A percentile compares a stretch with the other conserved stretches of the same genome.
These are phyloP conservation scores for Venturia carpophila DNA, from an alignment of 2,329 filamentous ascomycete genomes.

Conservation along the genomic window DNA sequence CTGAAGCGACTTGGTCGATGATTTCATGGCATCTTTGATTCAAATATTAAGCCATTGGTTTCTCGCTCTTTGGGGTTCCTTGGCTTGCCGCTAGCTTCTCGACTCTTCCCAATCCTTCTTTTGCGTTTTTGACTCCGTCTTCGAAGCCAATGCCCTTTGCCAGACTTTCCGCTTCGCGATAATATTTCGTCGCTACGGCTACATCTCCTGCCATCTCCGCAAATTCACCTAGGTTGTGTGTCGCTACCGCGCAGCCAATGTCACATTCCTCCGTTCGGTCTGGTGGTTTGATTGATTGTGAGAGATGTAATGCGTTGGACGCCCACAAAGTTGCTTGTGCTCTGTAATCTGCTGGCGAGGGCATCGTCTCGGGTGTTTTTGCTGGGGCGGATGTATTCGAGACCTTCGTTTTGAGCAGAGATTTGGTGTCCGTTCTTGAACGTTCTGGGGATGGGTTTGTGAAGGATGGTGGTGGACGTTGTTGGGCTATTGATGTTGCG, in stretches of 20 bases:
- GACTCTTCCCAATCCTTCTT: constrained; percentile 34
- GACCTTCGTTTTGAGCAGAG: constrained; percentile 29
- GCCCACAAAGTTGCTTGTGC: constrained; percentile 68
- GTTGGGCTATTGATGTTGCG: constrained; percentile 64
- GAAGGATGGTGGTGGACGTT: constrained; percentile 29
- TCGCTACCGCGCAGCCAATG: constrained; percentile 69
- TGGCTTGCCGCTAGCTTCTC: constrained; percentile 7
- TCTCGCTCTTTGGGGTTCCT: neutral
- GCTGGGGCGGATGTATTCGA: constrained; percentile 31
- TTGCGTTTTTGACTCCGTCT: constrained; percentile 38
- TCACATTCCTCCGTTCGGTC: constrained; percentile 72
- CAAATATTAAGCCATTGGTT: neutral
- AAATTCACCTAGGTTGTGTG: constrained; percentile 82
- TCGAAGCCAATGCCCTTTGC: constrained; percentile 41
- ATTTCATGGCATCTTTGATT: too few species aligned
- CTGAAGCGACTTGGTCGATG: too few species aligned
- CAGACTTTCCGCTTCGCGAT: constrained; percentile 58
- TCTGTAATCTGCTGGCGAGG: constrained; percentile 43
- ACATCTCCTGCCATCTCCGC: constrained; percentile 64
- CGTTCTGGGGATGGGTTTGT: constrained; percentile 22
- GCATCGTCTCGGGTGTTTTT: neutral
- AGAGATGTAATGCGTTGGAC: constrained; percentile 62
- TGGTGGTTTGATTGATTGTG: constrained; percentile 56
- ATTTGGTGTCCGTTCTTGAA: constrained; percentile 18
- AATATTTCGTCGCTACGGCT: constrained; percentile 58